Evolutionary conservation across 768 basidiomycete genomes (phyloP).

Genomic region (Saitozyma sp.): DNA sequence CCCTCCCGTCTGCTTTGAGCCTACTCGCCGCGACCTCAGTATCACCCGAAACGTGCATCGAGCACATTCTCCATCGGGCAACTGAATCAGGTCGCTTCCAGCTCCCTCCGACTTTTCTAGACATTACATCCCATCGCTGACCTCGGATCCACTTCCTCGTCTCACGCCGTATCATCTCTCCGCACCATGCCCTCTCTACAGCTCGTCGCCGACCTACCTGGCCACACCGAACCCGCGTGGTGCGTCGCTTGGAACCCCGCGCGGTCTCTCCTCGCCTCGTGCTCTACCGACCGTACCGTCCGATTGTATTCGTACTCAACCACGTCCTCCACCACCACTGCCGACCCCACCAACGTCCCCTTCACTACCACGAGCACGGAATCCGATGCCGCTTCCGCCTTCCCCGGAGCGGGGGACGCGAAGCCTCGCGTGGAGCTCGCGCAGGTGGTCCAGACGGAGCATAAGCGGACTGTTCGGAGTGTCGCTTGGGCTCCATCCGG

Average conservation of each 20-base stretch:
- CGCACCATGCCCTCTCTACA: constrained; percentile 40
- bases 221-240: constrained; percentile 83
- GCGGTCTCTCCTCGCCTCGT: constrained; percentile 80
- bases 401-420: no score
- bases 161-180: background rate
- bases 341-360: background rate
- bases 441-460: constrained; percentile 72
- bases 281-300: constrained; percentile 90
- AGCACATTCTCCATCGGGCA: no score
- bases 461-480: constrained; percentile 80
- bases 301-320: constrained; percentile 71
- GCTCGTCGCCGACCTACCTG: constrained; percentile 41
- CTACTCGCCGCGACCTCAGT: no score
- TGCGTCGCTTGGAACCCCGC: constrained; percentile 82
- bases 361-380: background rate
- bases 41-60: no score
- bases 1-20: no score
- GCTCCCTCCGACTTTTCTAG: background rate
- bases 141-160: background rate
- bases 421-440: background rate
- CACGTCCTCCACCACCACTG: constrained; percentile 30
- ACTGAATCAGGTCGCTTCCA: no score
- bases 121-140: background rate
- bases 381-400: no score
- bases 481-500: constrained; percentile 90